Base-by-base conservation (phyloP, 306 rosid genomes). In the Trifolium pratense region DNA sequence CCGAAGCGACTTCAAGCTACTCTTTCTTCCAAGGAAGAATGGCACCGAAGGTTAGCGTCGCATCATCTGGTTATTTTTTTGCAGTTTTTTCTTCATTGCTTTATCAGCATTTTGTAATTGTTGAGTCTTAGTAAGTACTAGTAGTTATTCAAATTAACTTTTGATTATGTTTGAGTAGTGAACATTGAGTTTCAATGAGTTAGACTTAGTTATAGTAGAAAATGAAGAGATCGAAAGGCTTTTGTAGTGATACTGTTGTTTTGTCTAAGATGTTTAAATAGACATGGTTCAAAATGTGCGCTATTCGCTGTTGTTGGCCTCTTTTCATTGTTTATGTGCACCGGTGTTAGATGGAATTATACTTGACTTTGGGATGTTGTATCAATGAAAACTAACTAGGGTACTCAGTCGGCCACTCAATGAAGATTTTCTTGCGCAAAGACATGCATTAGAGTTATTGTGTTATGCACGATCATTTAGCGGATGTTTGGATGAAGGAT, bases 11-110 rank as follows among this genome's bases (percentile, higher is more conserved):
- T 95, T 80, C 99, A 95, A 84, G 79, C 86, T 10, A 83, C 86
- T 3, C 80, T 95, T 68, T 83, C 99, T 71, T 80, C 99, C 25
- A 95, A 85, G 77, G 97, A 95, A 65, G 99, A 95, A 73, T 95
- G 97, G 97, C 92, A 91, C 68, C 81, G 89, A 90, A 88, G 97
- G 99, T 92, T 67, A 68, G 82, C 20, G 31, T 72, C 46, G 21
- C 21, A 49, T 75, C 32, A 48, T 75, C 40, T 16, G 21, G n/a
- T 37, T 43, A 29, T 69, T 55, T 55, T 55, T 29, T 6, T 68
- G 57, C 56, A 20, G n/a, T 64, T 8, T 42, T 68, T 68, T 13
- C 37, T 58, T 16, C 40, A 25, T 62, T 34, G 18, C 26, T 46
- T 63, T 34, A 18, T 7, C 37, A 18, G 45, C 37, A 14, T 70